Evolutionary conservation across 805 yeast genomes (phyloP), one percentile per base, ranked within the genome.

Genomic region (Kazachstania africana): DNA sequence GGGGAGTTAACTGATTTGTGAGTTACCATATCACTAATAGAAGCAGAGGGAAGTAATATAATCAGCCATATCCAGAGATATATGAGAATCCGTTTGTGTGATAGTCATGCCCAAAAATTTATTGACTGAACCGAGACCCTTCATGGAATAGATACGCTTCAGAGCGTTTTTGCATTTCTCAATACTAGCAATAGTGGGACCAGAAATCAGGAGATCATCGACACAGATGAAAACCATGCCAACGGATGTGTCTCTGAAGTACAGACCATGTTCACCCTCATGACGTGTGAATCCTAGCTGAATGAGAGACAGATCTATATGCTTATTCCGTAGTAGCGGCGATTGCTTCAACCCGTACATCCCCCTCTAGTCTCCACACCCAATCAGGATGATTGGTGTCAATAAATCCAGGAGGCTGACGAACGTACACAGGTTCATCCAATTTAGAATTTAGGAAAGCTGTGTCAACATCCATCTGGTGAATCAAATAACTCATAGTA

Each of bases 291-390:
- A 16, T 25, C 41, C 39, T 50, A 54, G 31, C 40, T 27, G 6
- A 48, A 45, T 16, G 45, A 45, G 39, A 50, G 44, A 24, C 43
- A 47, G 5, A 50, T 48, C 29, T 46, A 48, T 35, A 45, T 44
- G 34, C 48, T 53, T 38, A 48, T 45, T 29, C 54, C 44, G 14
- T 54, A 52, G 14, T 51, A 53, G 24, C 5, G 37, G 37, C 4
- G 34, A 27, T 16, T 34, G 37, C 31, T 30, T 29, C 13, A 34
- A 22, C 18, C 37, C 37, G 21, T 34, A 34, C 29, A 34, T 27
- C 3, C 31, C 35, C 28, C 5, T 30, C 4, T 24, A 34, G 14
- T 18, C 25, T 24, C 37, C 37, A 31, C 8, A 34, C 31, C 10
- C n/a, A 16, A 9, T 24, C 28, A 5, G 31, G 32, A 16, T 24